Conservation (phyloP, 257 asterid genomes). For the Przewalskia tangutica region DNA sequence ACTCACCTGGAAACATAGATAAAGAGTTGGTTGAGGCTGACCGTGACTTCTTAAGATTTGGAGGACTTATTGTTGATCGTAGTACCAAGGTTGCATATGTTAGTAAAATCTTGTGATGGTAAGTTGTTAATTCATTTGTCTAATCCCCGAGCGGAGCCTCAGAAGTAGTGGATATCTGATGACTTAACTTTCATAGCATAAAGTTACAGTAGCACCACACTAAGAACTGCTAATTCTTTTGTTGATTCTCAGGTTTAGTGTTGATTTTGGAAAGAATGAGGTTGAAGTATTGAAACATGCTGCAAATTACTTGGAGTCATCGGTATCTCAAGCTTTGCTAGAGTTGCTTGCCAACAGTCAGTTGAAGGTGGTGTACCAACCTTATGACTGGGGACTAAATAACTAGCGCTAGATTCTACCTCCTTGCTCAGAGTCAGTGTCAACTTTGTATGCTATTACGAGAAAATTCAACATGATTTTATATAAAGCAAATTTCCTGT, state of each 20-base stretch:
- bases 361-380: conserved; percentile 52
- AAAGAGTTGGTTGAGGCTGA: conserved; percentile 71
- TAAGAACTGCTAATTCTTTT: neutral
- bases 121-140: conserved; percentile 5
- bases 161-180: neutral
- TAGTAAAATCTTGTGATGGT: conserved; percentile 61
- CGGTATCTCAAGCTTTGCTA: conserved; percentile 44
- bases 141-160: neutral
- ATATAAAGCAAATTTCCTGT: neutral
- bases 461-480: neutral
- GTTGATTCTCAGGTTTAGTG: conserved; percentile 46
- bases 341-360: conserved; percentile 56
- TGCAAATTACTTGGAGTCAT: conserved; percentile 54
- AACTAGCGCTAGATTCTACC: conserved; percentile 18
- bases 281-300: conserved; percentile 77
- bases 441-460: neutral
- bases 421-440: neutral
- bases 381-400: conserved; percentile 75
- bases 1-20: conserved; percentile 68
- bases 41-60: conserved; percentile 38
- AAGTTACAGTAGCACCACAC: neutral
- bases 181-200: neutral
- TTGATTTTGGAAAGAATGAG: conserved; percentile 76
- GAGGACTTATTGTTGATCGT: conserved; percentile 56
- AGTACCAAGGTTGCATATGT: conserved; percentile 42